Evolutionary conservation across 768 basidiomycete species (phyloP), one percentile per base, ranked within the genome.

Genomic region (Strobilomyces echinocephalus): DNA sequence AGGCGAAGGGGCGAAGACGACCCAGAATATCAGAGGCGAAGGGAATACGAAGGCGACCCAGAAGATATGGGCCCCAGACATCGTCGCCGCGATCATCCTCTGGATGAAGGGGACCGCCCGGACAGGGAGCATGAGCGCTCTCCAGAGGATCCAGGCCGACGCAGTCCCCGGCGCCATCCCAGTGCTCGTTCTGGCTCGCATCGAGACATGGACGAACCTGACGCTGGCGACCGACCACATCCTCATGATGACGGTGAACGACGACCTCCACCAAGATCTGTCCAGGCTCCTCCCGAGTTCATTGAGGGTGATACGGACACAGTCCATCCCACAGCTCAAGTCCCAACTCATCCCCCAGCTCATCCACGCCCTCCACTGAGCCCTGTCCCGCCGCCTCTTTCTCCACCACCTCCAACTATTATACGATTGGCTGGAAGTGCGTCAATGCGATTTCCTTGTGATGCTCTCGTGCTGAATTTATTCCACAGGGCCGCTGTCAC

Each of bases 371-470:
- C 34, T 14, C 12, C 50, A 26, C 55, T 53, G 31, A 41, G 30
- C 14, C 40, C 48, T 34, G n/a, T 18, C 8, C 56, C 18, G 18
- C 39, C 58, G 6, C 52, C 58, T 33, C 49, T 44, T 28, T 68
- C 68, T 21, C 68, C 66, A 15, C 38, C 43, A 9, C 60, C 58
- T 11, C 68, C 68, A 20, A 69, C 68, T 9, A 62, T 69, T 26
- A 70, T 69, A 20, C 64, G 66, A 50, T 35, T 69, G 34, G 67
- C 61, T 15, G 56, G 60, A 12, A 64, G 68, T 69, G 57, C 2
- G 65, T 55, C 4, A 35, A 5, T 40, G 10, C 24, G 5, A 21
- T 45, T 49, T 47, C 15, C 7, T 24, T 26, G 4, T 5, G 2
- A 31, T 43, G 15, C 4, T 38, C 11, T 38, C 8, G 35, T 40